These are phyloP conservation scores for Mycena vitilis DNA, from an alignment of 768 basidiomycete genomes.

Conservation along the genomic window DNA sequence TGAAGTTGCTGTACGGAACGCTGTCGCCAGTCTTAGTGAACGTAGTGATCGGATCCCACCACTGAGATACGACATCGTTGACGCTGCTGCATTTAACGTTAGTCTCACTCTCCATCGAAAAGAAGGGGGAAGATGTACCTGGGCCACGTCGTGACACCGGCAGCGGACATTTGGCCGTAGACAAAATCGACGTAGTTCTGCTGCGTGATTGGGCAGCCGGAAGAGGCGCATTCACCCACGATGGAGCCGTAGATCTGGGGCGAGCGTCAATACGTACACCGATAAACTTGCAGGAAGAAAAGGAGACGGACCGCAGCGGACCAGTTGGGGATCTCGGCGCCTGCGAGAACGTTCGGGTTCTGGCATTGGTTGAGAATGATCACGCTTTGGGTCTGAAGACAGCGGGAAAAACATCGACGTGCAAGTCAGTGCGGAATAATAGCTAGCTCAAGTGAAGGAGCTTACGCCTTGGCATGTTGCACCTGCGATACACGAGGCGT, in stretches of 20 bases:
- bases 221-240: conserved; percentile 33
- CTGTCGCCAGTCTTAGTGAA: too few relatives aligned
- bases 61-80: conserved; percentile 15
- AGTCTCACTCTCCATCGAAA: not conserved
- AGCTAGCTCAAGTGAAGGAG: not conserved
- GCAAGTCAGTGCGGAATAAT: not conserved
- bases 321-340: conserved; percentile 25
- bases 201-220: conserved; percentile 38
- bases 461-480: conserved; percentile 30
- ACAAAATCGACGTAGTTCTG: conserved; percentile 40
- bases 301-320: conserved; percentile 19
- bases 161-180: conserved; percentile 31
- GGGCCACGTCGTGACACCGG: conserved; percentile 22
- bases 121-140: conserved; percentile 17
- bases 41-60: conserved; percentile 32
- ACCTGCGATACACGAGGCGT: conserved; percentile 21
- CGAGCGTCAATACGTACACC: not conserved
- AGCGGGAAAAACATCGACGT: too few relatives aligned
- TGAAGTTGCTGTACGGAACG: too few relatives aligned
- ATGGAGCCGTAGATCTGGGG: conserved; percentile 34
- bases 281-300: not conserved
- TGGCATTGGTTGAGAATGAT: conserved; percentile 33
- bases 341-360: conserved; percentile 18
- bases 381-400: conserved; percentile 21
- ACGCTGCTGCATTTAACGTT: conserved; percentile 1